phyloP scores from a whole-genome alignment of 345 rosid genomes.

The Rubroshorea leprosula region DNA sequence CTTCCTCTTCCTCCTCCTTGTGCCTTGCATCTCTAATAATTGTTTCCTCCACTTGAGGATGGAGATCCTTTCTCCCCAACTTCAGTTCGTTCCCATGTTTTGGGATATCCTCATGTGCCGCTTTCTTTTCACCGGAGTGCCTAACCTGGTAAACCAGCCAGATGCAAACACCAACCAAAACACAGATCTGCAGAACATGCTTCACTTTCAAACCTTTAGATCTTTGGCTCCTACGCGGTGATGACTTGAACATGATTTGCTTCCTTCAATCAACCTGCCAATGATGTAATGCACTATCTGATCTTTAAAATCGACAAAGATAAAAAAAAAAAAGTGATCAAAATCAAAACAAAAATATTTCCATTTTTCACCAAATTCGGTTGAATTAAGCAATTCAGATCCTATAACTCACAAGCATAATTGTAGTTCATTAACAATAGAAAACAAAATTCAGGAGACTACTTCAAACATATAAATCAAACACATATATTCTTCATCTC shows the following conservation, averaged over 20 bases:
- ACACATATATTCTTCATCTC: too few species aligned
- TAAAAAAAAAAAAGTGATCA: too few species aligned
- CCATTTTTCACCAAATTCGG: too few species aligned
- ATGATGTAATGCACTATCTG: not conserved
- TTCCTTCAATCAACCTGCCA: slow-evolving; percentile 11
- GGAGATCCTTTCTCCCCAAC: slow-evolving; percentile 70
- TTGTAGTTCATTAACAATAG: too few species aligned
- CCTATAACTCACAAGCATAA: too few species aligned
- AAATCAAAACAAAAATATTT: too few species aligned
- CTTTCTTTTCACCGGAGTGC: slow-evolving; percentile 77
- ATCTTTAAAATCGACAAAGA: slow-evolving; percentile 2
- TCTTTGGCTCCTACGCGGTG: slow-evolving; percentile 64
- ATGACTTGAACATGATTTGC: slow-evolving; percentile 49
- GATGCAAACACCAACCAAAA: slow-evolving; percentile 62
- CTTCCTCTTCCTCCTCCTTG: slow-evolving; percentile 47
- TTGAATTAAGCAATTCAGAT: too few species aligned
- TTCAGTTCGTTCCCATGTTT: slow-evolving; percentile 39
- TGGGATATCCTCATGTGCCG: slow-evolving; percentile 22
- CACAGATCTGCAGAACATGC: slow-evolving; percentile 71
- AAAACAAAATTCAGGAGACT: too few species aligned
- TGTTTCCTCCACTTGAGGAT: slow-evolving; percentile 34
- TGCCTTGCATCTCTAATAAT: slow-evolving; percentile 26
- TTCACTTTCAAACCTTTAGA: slow-evolving; percentile 78
- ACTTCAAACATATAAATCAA: too few species aligned
- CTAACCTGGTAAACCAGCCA: slow-evolving; percentile 84